A percentile compares a stretch with the other conserved stretches of the same genome.
These are phyloP conservation scores for Wickerhamiella kazuoi DNA, from an alignment of 805 yeast species.

Conservation along the genomic window DNA sequence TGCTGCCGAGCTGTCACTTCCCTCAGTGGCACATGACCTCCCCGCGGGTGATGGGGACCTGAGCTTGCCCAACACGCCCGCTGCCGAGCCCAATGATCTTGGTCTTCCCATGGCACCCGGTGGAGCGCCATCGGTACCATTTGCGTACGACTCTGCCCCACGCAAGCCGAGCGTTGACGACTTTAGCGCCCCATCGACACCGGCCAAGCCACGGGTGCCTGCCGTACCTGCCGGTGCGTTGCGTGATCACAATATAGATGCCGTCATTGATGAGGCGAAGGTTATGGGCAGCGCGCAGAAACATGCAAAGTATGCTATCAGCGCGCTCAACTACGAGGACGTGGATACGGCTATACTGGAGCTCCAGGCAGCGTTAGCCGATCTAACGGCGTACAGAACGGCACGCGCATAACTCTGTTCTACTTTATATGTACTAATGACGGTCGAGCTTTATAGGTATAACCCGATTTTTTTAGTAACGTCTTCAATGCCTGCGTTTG, in stretches of 20 bases:
- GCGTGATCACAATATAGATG: constrained; percentile 12
- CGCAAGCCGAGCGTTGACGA: constrained; percentile 5
- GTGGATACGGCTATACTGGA: constrained; percentile 43
- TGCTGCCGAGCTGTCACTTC: neutral
- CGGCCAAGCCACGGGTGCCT: neutral
- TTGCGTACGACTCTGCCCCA: constrained; percentile 7
- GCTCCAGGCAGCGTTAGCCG: constrained; percentile 31
- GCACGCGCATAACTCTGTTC: too few species aligned
- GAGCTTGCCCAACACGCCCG: constrained; percentile 9
- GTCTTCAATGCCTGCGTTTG: too few species aligned
- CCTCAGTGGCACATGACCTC: neutral
- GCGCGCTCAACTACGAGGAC: constrained; percentile 59
- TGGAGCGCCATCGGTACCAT: constrained; percentile 5
- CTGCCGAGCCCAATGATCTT: constrained; percentile 7
- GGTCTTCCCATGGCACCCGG: constrained; percentile 5
- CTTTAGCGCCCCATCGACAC: constrained; percentile 6
- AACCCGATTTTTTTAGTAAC: too few species aligned
- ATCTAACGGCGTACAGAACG: too few species aligned
- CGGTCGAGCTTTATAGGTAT: too few species aligned
- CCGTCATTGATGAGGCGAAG: constrained; percentile 22
- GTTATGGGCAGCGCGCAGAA: constrained; percentile 32
- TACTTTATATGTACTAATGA: too few species aligned
- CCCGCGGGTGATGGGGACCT: neutral
- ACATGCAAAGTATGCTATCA: constrained; percentile 53
- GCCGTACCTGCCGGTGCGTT: neutral